phyloP scores from a whole-genome alignment of 2,329 filamentous ascomycete species.

The Tympanopsis confertula region DNA sequence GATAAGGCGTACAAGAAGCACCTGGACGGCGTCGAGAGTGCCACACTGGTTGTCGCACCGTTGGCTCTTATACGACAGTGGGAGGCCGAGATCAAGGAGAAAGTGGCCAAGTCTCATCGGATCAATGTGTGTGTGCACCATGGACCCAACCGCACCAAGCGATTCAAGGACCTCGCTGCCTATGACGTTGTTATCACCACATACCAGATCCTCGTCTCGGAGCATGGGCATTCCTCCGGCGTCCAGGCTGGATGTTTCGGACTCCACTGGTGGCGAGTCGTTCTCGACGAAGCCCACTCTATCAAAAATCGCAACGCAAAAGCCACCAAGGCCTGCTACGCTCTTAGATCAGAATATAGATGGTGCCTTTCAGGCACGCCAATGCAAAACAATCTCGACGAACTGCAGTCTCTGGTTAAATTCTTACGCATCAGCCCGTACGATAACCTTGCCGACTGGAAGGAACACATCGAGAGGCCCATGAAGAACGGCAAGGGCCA shows the following conservation, averaged over 20 bases:
- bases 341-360: constrained; percentile 72
- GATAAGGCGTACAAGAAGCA: constrained; percentile 54
- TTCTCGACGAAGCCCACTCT: constrained; percentile 91
- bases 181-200: constrained; percentile 97
- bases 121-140: constrained; percentile 84
- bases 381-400: constrained; percentile 96
- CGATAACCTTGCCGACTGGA: constrained; percentile 76
- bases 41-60: constrained; percentile 84
- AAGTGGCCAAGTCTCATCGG: constrained; percentile 56
- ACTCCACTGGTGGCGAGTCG: constrained; percentile 86
- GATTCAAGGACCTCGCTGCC: constrained; percentile 60
- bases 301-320: constrained; percentile 98
- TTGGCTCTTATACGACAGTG: constrained; percentile 92
- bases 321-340: constrained; percentile 82
- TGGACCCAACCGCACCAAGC: constrained; percentile 73
- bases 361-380: constrained; percentile 96
- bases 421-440: constrained; percentile 93
- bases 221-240: constrained; percentile 62
- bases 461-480: constrained; percentile 77
- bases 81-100: constrained; percentile 84
- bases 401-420: constrained; percentile 83
- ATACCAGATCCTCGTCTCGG: constrained; percentile 88
- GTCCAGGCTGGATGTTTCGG: constrained; percentile 77
- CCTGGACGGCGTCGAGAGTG: constrained; percentile 58
- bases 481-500: constrained; percentile 85